Percentiles rank a stretch among this genome's conserved stretches.
phyloP scores from a whole-genome alignment of 2,329 filamentous ascomycete genomes.

The Pezicula neosporulosa region DNA sequence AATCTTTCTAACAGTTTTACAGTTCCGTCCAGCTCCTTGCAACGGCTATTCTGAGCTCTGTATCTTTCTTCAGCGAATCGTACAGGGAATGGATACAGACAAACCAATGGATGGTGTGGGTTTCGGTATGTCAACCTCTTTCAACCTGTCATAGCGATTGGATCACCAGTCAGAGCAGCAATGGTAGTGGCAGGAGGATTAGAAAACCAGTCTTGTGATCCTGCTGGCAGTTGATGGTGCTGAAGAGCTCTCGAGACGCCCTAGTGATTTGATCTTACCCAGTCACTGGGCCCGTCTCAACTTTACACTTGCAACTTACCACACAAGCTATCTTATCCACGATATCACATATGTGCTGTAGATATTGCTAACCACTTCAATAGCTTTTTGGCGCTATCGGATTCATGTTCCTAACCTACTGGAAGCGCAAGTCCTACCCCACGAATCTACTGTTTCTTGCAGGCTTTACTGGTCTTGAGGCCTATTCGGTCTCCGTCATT shows the following conservation, averaged over 20 bases:
- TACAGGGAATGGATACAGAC: conserved; percentile 88
- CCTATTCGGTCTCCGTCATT: conserved; percentile 89
- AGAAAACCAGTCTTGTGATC: no score
- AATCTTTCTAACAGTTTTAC: not conserved
- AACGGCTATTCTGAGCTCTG: conserved; percentile 73
- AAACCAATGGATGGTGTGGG: conserved; percentile 80
- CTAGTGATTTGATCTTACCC: no score
- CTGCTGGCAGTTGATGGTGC: no score
- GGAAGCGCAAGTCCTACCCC: conserved; percentile 94
- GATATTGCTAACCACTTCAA: conserved; percentile 11
- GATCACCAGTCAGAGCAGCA: no score
- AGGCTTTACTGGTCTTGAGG: conserved; percentile 87
- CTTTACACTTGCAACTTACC: not conserved
- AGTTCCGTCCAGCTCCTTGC: conserved; percentile 86
- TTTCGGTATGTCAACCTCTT: conserved; percentile 54
- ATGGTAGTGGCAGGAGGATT: no score
- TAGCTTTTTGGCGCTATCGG: conserved; percentile 75
- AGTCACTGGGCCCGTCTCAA: no score
- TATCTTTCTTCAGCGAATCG: conserved; percentile 77
- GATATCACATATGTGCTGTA: no score
- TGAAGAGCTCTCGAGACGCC: no score
- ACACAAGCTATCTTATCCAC: not conserved
- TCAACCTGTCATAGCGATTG: no score
- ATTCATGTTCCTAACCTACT: conserved; percentile 86
- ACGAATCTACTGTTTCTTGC: conserved; percentile 90